Percentiles rank a stretch among this genome's conserved stretches.
These are phyloP conservation scores for Saturnispora besseyi DNA, from an alignment of 805 yeast species.

Conservation along the genomic window DNA sequence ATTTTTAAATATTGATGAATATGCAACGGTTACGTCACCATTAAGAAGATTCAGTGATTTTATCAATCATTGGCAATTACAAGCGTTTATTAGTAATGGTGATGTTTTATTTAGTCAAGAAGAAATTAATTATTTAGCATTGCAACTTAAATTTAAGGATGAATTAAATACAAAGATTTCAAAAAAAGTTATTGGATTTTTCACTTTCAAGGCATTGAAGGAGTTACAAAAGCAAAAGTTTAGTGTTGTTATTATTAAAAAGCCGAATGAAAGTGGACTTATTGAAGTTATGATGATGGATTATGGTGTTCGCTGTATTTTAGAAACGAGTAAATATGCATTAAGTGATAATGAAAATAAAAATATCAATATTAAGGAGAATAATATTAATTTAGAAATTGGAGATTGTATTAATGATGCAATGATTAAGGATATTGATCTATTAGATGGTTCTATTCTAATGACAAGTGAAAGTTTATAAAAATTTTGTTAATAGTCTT, in stretches of 20 bases:
- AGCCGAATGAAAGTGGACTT: slow-evolving; percentile 32
- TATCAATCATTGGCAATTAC: slow-evolving; percentile 71
- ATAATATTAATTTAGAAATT: slow-evolving; percentile 28
- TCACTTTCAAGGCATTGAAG: slow-evolving; percentile 24
- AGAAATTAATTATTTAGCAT: slow-evolving; percentile 30
- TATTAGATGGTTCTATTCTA: slow-evolving; percentile 34
- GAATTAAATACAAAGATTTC: slow-evolving; percentile 27
- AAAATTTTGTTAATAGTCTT: neutral
- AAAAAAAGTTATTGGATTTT: slow-evolving; percentile 22
- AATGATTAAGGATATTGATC: slow-evolving; percentile 33
- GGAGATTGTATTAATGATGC: slow-evolving; percentile 37
- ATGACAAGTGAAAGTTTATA: slow-evolving; percentile 19
- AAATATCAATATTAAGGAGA: slow-evolving; percentile 12
- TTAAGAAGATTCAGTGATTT: slow-evolving; percentile 76
- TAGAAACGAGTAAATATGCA: slow-evolving; percentile 24
- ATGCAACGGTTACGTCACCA: slow-evolving; percentile 83
- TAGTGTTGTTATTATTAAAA: slow-evolving; percentile 35
- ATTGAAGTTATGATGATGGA: slow-evolving; percentile 24
- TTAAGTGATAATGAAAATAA: slow-evolving; percentile 14
- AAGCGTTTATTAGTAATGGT: slow-evolving; percentile 30
- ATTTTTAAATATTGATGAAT: slow-evolving; percentile 52
- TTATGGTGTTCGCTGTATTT: slow-evolving; percentile 25
- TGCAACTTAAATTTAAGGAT: slow-evolving; percentile 39
- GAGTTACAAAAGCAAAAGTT: slow-evolving; percentile 27
- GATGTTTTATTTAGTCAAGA: slow-evolving; percentile 25